Evolutionary conservation across 495 filamentous ascomycete species (phyloP).

Genomic region (Aspergillus bridgeri): DNA sequence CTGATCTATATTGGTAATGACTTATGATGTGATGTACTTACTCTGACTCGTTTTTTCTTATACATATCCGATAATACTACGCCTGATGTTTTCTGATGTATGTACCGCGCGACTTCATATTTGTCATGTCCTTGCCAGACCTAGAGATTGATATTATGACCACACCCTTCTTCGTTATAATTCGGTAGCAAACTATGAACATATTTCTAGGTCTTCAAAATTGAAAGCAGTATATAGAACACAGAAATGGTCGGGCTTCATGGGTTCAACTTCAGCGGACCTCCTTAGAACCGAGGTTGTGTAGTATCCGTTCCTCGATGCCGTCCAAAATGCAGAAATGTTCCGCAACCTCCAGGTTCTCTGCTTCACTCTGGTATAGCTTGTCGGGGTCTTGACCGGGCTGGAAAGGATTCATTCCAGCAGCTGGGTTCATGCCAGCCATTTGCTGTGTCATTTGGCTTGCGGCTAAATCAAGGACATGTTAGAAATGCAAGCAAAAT

Average conservation of each 20-base stretch:
- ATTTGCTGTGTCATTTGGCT: slow-evolving; percentile 95
- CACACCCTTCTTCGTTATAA: not conserved
- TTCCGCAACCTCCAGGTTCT: slow-evolving; percentile 92
- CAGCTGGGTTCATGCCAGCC: slow-evolving; percentile 71
- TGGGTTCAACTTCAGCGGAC: slow-evolving; percentile 11
- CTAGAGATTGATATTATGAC: not conserved
- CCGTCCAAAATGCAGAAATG: slow-evolving; percentile 86
- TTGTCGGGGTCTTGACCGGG: slow-evolving; percentile 96
- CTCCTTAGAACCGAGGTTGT: slow-evolving; percentile 33
- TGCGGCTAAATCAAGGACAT: slow-evolving; percentile 58
- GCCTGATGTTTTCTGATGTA: not conserved
- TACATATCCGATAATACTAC: not conserved
- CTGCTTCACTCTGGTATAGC: slow-evolving; percentile 82
- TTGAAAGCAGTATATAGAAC: not conserved
- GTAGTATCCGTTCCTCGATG: slow-evolving; percentile 78
- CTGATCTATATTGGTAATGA: slow-evolving; percentile 10
- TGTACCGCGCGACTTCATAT: not conserved
- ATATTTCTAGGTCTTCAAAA: not conserved
- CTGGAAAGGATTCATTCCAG: slow-evolving; percentile 72
- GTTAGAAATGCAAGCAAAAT: slow-evolving; percentile 1
- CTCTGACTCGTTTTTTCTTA: not conserved
- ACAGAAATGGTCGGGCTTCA: not conserved
- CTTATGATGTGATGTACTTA: slow-evolving; percentile 18
- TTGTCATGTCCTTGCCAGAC: not conserved
- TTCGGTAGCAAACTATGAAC: not conserved